Base-by-base conservation (phyloP, 2,329 filamentous ascomycete genomes). In the Phaeosphaeriaceae sp. region DNA sequence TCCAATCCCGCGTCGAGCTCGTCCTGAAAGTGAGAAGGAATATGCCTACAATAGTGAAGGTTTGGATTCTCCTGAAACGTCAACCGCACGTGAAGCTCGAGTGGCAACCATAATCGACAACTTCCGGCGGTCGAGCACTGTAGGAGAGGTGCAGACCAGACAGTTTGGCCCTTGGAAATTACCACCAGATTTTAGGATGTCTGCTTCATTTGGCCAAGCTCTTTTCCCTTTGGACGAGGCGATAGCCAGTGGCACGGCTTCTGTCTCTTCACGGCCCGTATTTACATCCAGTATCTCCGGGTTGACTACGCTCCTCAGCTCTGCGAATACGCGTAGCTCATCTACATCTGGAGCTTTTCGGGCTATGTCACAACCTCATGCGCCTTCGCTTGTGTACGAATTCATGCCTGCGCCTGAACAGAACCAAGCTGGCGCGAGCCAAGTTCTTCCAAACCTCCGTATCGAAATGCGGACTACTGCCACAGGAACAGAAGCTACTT, bases 161-260 rank as follows among this genome's bases (percentile, higher is more conserved):
- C 21, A n/a, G 7, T 7, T 21, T 10, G 25, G 15, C 7, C 9
- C 17, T 10, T 27, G 15, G 25, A 13, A 36, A 20, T 13, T 15
- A 3, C 15, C 13, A 17, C 61, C 71, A 20, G 51, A 60, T 24
- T 55, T 54, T 20, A 62, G 57, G 24, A 33, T 72, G 13, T 54
- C 48, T 7, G 70, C 68, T 13, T 41, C 65, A 21, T 68, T 72
- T 31, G 72, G 72, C n/a, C 69, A 72, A 47, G 60, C 54, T 1
- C 59, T 74, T 13, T 70, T 70, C 27, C 62, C 68, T 36, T 44
- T 68, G 2, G 54, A 61, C 19, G 10, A 61, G 21, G n/a, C n/a
- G 3, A 33, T 45, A 22, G 48, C 56, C 1, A 55, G 42, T 7
- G 51, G 53, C 25, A 44, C 57, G 17, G 13, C 21, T 7, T 24